Base-by-base conservation (phyloP, 1,139 yeast species). In the Saccharomyces hybrid region DNA sequence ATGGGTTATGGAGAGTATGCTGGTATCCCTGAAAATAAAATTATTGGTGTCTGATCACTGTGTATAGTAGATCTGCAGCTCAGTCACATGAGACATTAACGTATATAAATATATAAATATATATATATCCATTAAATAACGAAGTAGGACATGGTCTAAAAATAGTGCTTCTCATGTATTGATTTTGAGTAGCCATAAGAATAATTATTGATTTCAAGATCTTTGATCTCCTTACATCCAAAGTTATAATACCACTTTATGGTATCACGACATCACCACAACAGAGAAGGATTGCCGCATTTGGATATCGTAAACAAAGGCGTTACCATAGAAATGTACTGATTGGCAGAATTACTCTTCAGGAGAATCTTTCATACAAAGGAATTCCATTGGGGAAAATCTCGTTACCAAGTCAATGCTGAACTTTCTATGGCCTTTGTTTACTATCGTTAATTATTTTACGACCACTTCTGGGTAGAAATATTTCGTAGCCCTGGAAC, bases 1-100 rank as follows among this genome's bases (percentile, higher is more conserved):
- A 75, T 87, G 75, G 93, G 93, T 27, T 93, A 89, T 73, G 91
- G 88, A 52, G 99, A 93, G 74, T 93, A 86, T 69, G 97, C 85
- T 57, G 98, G 98, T 65, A 93, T 95, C 67, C 98, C 98, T 53
- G 69, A 68, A 52, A 70, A 71, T 58, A 67, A 65, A 55, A 63
- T 68, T n/a, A 16, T 47, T 13, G 38, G 42, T 26, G 23, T 31
- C 38, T 16, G 27, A 30, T 13, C 9, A 30, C 32, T 5, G 32
- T 30, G 32, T 30, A 30, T 9, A 30, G n/a, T 30, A 30, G 13
- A 30, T 30, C 13, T 11, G 9, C 28, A 26, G 25, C 25, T 23
- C 41, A 34, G 16, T n/a, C 41, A 32, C 6, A 3, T 16, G 20
- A 14, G 20, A n/a, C 7, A 14, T 6, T 14, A 14, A 14, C 14